These are phyloP conservation scores for Yamadazyma insecticola DNA, from an alignment of 805 yeast genomes.

Conservation along the genomic window DNA sequence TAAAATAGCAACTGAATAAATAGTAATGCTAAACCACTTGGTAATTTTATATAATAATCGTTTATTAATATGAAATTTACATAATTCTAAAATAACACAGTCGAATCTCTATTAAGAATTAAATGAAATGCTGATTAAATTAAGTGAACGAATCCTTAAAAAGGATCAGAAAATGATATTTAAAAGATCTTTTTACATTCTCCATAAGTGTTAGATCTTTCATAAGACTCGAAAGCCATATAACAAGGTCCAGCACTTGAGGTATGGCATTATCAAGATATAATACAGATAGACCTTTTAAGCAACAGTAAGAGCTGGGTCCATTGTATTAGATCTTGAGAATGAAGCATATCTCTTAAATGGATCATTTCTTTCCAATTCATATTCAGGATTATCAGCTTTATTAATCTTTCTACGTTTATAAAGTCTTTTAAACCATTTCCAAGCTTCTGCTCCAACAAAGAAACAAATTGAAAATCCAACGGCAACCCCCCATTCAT, in stretches of 20 bases:
- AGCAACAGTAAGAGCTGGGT: constrained; percentile 7
- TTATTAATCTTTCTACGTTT: constrained; percentile 15
- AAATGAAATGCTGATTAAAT: no score
- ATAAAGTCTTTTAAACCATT: constrained; percentile 36
- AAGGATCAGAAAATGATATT: background rate
- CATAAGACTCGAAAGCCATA: background rate
- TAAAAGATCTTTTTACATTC: background rate
- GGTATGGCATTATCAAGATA: constrained; percentile 1
- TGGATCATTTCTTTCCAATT: constrained; percentile 36
- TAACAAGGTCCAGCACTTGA: constrained; percentile 2
- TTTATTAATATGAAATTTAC: no score
- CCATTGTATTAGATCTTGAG: constrained; percentile 34
- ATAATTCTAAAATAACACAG: no score
- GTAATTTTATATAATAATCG: no score
- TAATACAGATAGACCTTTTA: no score
- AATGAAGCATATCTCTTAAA: constrained; percentile 37
- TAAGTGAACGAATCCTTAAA: no score
- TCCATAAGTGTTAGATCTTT: constrained; percentile 2
- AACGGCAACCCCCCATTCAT: constrained; percentile 37
- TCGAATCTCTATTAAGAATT: no score
- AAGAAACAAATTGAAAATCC: constrained; percentile 27
- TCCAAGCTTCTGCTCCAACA: constrained; percentile 32
- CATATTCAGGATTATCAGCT: constrained; percentile 29
- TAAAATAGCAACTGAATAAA: no score
- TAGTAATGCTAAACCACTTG: no score